Percentiles rank a stretch among this genome's conserved stretches.
phyloP scores from a whole-genome alignment of 2,329 filamentous ascomycete genomes.

The Sclerotinia nivalis region DNA sequence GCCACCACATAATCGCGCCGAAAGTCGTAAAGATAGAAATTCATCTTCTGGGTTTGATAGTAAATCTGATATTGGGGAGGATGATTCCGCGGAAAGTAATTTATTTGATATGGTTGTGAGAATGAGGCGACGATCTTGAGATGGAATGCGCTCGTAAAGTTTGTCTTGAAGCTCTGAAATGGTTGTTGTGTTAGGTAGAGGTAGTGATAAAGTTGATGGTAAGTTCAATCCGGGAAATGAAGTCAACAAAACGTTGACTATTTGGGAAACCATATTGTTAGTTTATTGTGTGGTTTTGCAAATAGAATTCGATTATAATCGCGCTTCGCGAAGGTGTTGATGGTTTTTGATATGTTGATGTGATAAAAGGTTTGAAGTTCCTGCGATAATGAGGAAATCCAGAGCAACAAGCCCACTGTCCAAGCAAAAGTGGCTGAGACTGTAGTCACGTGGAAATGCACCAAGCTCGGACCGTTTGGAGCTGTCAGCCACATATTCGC shows the following conservation, averaged over 20 bases:
- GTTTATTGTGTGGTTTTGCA: not conserved
- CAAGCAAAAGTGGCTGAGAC: not conserved
- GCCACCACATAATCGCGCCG: constrained; percentile 79
- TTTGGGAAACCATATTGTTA: constrained; percentile 54
- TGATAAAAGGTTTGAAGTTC: not conserved
- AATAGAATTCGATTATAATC: not conserved
- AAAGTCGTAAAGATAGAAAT: constrained; percentile 81
- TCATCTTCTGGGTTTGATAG: constrained; percentile 59
- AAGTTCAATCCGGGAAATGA: constrained; percentile 81
- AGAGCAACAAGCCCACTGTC: not conserved
- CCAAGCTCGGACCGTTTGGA: fast-evolving
- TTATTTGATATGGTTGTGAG: constrained; percentile 82
- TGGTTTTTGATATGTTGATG: not conserved
- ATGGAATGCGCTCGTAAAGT: constrained; percentile 63
- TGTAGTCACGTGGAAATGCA: not conserved
- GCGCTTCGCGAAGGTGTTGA: not conserved
- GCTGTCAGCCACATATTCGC: constrained; percentile 27
- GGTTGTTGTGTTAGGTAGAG: constrained; percentile 64
- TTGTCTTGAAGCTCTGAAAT: constrained; percentile 65
- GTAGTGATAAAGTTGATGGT: constrained; percentile 79
- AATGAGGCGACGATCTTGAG: constrained; percentile 61
- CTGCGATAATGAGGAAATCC: not conserved
- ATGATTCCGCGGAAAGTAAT: constrained; percentile 58
- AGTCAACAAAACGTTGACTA: constrained; percentile 79
- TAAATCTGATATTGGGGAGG: constrained; percentile 59